Evolutionary conservation across 2,329 filamentous ascomycete species (phyloP).

Genomic region (Penicillium sclerotigenum): DNA sequence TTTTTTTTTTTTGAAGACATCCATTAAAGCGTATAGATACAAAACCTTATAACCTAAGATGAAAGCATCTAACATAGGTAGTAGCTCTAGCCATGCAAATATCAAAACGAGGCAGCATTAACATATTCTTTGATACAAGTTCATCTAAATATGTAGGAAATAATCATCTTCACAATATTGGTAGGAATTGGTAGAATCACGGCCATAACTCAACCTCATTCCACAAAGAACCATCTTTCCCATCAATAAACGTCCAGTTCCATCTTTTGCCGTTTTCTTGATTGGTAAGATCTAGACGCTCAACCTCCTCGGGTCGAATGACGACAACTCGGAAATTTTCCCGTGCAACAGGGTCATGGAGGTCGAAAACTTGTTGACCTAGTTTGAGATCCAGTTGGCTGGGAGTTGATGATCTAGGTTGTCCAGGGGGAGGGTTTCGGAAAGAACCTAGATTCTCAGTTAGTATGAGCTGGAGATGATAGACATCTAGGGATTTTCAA

Average conservation of each 20-base stretch:
- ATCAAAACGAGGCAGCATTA: background rate
- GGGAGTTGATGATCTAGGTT: slow-evolving; percentile 54
- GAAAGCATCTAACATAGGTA: background rate
- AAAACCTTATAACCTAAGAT: background rate
- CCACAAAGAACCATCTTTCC: slow-evolving; percentile 54
- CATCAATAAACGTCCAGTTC: slow-evolving; percentile 60
- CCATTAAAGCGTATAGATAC: background rate
- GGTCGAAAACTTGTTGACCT: slow-evolving; percentile 64
- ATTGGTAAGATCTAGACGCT: slow-evolving; percentile 69
- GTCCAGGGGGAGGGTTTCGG: slow-evolving; percentile 67
- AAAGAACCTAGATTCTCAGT: slow-evolving; percentile 56
- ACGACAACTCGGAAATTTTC: slow-evolving; percentile 81
- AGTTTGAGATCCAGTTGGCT: slow-evolving; percentile 46
- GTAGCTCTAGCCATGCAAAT: background rate
- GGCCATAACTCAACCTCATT: slow-evolving; percentile 68
- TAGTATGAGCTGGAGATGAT: background rate
- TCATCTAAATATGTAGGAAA: background rate
- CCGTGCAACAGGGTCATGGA: slow-evolving; percentile 67
- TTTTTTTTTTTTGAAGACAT: fast-evolving
- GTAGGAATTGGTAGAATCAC: slow-evolving; percentile 25
- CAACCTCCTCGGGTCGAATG: slow-evolving; percentile 76
- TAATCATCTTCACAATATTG: background rate
- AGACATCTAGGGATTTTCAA: background rate
- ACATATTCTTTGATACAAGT: background rate
- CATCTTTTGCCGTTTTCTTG: slow-evolving; percentile 62